These are phyloP conservation scores for Isatis lusitanica DNA, from an alignment of 441 rosid species.

Conservation along the genomic window DNA sequence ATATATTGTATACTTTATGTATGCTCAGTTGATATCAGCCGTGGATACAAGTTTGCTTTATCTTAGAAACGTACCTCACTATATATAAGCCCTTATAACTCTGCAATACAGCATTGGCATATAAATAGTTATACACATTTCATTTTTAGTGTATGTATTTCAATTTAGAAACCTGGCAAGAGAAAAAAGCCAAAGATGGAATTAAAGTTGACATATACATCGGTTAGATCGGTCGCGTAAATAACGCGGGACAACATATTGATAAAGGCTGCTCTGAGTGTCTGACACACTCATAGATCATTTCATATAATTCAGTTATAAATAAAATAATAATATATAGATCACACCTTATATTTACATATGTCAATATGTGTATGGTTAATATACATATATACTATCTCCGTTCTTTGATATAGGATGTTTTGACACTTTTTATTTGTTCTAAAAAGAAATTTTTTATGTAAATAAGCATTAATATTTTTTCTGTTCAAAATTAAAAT, in stretches of 20 bases:
- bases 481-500: no score
- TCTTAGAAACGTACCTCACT: not conserved
- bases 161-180: not conserved
- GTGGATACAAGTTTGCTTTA: not conserved
- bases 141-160: not conserved
- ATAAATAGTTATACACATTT: not conserved
- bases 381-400: no score
- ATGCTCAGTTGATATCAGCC: not conserved
- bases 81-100: not conserved
- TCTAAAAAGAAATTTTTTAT: no score
- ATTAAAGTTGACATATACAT: constrained; percentile 27
- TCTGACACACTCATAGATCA: constrained; percentile 36
- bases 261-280: constrained; percentile 38
- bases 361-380: not conserved
- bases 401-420: no score
- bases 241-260: constrained; percentile 37
- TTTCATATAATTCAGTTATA: constrained; percentile 28
- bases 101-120: not conserved
- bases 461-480: no score
- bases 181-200: constrained; percentile 22
- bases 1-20: not conserved
- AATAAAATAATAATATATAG: not conserved
- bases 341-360: not conserved
- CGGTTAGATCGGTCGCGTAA: constrained; percentile 36
- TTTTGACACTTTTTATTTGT: no score